Base-by-base conservation (phyloP, 148 eudicot species). In the Arctostaphylos glauca region DNA sequence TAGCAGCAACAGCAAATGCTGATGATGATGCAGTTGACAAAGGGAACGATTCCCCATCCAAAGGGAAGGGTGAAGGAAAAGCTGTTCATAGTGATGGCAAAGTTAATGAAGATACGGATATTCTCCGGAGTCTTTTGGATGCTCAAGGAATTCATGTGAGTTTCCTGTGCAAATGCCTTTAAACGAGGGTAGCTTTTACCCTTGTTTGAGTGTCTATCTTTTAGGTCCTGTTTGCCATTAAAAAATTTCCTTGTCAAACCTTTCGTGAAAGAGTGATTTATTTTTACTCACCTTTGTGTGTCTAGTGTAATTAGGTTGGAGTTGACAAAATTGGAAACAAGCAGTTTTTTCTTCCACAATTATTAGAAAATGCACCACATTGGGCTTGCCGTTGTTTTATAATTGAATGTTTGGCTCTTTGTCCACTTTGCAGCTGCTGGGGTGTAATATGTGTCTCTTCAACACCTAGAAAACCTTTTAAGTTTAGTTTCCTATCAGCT, bases 81-180 rank as follows among this genome's bases (percentile, higher is more conserved):
- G 83, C 48, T 49, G 85, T 79, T 84, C 82, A 84, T 70, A 88
- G 78, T 74, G 89, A 86, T 79, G 84, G 49, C 47, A 85, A 86
- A 67, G 90, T 84, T 19, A 91, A 92, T 79, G 95, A 88, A 73
- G 99, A 96, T 88, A 90, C 94, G 55, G 84, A 85, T 85, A 90
- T 96, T 76, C 84, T 96, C 81, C 90, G 88, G 83, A 86, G 84
- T 87, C 99, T 96, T 74, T 93, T 96, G 87, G 95, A 92, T 62
- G 92, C 97, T 72, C 95, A 96, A 64, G 99, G 99, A 81, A 96
- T 96, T 84, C 99, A 96, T 86, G 99, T 93, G 91, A 92, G 97
- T 82, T 83, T 84, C 73, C 80, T 77, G 23, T 6, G 31, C 68
- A 53, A 25, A 8, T 80, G 48, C 60, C 48, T 60, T 15, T 44